phyloP scores from a whole-genome alignment of 2,329 filamentous ascomycete species.

The Ceratocystis eucalypticola region DNA sequence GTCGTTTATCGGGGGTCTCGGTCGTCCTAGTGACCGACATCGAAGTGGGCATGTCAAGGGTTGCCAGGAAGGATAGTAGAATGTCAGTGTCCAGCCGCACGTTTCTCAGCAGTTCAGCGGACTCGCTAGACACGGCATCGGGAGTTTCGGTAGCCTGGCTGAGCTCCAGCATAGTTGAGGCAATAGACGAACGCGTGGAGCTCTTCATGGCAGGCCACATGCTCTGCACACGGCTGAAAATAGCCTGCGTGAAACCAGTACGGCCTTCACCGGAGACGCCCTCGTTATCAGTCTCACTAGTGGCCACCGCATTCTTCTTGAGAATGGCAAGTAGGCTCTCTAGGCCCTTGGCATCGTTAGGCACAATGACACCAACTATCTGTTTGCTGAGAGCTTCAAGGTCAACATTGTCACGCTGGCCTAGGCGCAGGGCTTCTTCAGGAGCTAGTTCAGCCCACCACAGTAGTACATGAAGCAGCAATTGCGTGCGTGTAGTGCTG shows the following conservation, averaged over 20 bases:
- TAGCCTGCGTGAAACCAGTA: slow-evolving; percentile 45
- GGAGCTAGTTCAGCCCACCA: slow-evolving; percentile 50
- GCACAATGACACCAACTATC: slow-evolving; percentile 39
- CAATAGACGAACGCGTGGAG: slow-evolving; percentile 44
- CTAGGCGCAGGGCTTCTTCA: slow-evolving; percentile 35
- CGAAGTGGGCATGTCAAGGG: slow-evolving; percentile 58
- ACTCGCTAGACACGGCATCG: slow-evolving; percentile 33
- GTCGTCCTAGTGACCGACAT: slow-evolving; percentile 50
- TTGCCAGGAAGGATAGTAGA: slow-evolving; percentile 57
- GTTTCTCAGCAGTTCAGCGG: slow-evolving; percentile 57
- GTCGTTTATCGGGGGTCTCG: slow-evolving; percentile 47
- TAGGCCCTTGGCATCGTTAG: slow-evolving; percentile 40
- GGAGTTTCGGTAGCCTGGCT: slow-evolving; percentile 34
- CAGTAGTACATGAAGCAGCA: slow-evolving; percentile 61
- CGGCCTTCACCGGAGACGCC: slow-evolving; percentile 28
- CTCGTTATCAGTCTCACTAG: slow-evolving; percentile 24
- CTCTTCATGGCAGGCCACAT: slow-evolving; percentile 63
- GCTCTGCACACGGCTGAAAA: slow-evolving; percentile 54
- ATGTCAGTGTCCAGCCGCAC: slow-evolving; percentile 62
- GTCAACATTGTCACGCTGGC: slow-evolving; percentile 31
- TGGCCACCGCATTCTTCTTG: slow-evolving; percentile 22
- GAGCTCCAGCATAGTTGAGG: slow-evolving; percentile 49
- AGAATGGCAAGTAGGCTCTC: slow-evolving; percentile 39
- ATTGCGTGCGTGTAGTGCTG: slow-evolving; percentile 53
- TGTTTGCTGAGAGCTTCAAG: slow-evolving; percentile 31